Percentiles rank a stretch among this genome's conserved stretches.
Evolutionary conservation across 2,329 filamentous ascomycete species (phyloP).

Genomic region (Paecilomyces sp.): DNA sequence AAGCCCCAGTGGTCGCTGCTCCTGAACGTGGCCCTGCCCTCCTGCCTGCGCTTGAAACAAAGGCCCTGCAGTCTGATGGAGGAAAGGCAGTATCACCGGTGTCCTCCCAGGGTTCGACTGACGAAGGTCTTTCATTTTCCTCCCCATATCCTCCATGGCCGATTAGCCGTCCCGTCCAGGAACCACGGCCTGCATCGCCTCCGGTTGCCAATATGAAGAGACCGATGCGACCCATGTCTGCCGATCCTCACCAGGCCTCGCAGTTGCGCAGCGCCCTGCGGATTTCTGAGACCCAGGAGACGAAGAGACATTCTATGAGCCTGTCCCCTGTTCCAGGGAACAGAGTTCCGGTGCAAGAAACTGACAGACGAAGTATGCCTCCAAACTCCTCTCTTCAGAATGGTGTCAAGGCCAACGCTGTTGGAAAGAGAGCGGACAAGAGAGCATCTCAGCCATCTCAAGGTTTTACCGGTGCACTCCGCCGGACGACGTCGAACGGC

Average conservation of each 20-base stretch:
- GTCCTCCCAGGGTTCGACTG: not conserved
- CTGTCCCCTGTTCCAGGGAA: constrained; percentile 1
- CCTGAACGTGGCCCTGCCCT: constrained; percentile 12
- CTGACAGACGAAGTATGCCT: constrained; percentile 15
- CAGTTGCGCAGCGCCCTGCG: constrained; percentile 5
- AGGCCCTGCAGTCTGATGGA: not conserved
- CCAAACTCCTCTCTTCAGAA: constrained; percentile 14
- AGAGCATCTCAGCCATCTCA: constrained; percentile 3
- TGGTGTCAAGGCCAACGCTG: constrained; percentile 2
- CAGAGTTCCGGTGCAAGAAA: constrained; percentile 2
- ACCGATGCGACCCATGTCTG: constrained; percentile 12
- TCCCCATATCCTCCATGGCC: constrained; percentile 5
- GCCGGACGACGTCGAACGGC: constrained; percentile 54
- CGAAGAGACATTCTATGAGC: constrained; percentile 3
- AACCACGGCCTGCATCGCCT: not conserved
- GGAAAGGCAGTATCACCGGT: not conserved
- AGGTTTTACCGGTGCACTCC: constrained; percentile 21
- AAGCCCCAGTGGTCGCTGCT: constrained; percentile 1
- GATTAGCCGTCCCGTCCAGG: not conserved
- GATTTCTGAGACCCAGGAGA: constrained; percentile 1
- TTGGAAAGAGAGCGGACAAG: not conserved
- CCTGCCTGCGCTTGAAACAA: not conserved
- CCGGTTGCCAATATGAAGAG: constrained; percentile 7
- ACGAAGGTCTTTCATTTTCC: not conserved
- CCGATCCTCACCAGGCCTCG: constrained; percentile 10